Conservation (phyloP, 768 basidiomycete genomes). For the Leccinum boreale region DNA sequence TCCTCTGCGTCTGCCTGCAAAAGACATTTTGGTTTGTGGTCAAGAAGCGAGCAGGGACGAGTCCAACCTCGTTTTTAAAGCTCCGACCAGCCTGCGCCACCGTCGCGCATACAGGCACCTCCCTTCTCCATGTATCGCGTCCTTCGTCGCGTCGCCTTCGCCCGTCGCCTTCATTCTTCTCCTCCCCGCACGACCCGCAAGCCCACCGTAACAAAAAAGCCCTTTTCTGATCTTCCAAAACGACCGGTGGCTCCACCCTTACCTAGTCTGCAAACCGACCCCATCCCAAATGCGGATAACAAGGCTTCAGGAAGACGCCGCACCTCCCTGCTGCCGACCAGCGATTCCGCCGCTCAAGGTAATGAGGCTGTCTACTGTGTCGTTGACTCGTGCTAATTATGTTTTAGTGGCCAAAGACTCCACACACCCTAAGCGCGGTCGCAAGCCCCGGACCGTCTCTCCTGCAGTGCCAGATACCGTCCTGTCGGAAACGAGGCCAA, state of each 20-base stretch:
- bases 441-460: slow-evolving; percentile 10
- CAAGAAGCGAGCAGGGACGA: slow-evolving; percentile 30
- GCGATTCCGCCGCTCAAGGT: slow-evolving; percentile 6
- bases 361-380: not conserved
- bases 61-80: slow-evolving; percentile 32
- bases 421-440: slow-evolving; percentile 14
- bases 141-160: slow-evolving; percentile 11
- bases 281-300: not conserved
- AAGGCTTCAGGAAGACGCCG: not conserved
- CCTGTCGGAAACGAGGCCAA: slow-evolving; percentile 5
- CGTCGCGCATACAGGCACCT: slow-evolving; percentile 27
- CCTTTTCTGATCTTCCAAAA: slow-evolving; percentile 56
- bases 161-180: slow-evolving; percentile 12
- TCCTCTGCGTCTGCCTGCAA: slow-evolving; percentile 80
- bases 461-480: not conserved
- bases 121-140: slow-evolving; percentile 1
- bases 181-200: not conserved
- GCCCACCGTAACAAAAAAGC: slow-evolving; percentile 45
- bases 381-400: not conserved
- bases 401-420: not conserved
- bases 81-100: slow-evolving; percentile 33
- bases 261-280: not conserved
- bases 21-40: slow-evolving; percentile 60
- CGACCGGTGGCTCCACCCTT: slow-evolving; percentile 16
- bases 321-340: not conserved